phyloP scores from a whole-genome alignment of 2,329 filamentous ascomycete species.

The Cercospora sojina region DNA sequence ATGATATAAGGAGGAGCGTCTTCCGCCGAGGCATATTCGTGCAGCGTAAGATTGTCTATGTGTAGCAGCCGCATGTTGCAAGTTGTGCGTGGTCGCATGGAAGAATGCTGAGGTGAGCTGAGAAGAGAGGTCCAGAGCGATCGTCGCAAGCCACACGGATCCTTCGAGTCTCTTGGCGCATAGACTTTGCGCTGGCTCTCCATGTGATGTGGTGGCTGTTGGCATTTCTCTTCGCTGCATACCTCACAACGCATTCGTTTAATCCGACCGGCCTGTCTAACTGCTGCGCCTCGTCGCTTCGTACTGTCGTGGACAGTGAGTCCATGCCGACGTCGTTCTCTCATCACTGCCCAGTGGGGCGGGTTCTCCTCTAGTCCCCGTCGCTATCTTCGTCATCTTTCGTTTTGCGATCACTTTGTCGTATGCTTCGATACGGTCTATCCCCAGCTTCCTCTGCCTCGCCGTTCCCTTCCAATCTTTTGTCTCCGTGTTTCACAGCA shows the following conservation, averaged over 20 bases:
- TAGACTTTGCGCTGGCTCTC: not conserved
- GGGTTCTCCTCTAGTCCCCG: conserved; percentile 50
- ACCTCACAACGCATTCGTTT: not conserved
- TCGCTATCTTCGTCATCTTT: conserved; percentile 53
- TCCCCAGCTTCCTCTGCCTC: conserved; percentile 51
- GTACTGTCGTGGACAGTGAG: not conserved
- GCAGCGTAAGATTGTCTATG: conserved; percentile 24
- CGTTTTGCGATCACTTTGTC: conserved; percentile 36
- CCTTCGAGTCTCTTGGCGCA: not conserved
- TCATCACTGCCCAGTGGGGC: not conserved
- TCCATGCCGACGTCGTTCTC: not conserved
- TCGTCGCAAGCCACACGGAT: not conserved
- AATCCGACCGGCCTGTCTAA: not conserved
- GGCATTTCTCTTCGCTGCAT: not conserved
- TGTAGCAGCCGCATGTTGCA: conserved; percentile 25
- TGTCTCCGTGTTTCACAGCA: conserved; percentile 74
- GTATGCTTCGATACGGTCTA: conserved; percentile 21
- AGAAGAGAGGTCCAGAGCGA: not conserved
- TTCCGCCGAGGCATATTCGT: conserved; percentile 20
- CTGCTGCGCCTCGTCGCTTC: not conserved
- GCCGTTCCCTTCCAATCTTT: conserved; percentile 66
- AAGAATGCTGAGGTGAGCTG: not conserved
- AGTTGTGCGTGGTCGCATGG: not conserved
- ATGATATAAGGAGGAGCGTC: conserved; percentile 20
- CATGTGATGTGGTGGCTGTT: not conserved